Conservation (phyloP, 257 asterid species). For the Striga asiatica region DNA sequence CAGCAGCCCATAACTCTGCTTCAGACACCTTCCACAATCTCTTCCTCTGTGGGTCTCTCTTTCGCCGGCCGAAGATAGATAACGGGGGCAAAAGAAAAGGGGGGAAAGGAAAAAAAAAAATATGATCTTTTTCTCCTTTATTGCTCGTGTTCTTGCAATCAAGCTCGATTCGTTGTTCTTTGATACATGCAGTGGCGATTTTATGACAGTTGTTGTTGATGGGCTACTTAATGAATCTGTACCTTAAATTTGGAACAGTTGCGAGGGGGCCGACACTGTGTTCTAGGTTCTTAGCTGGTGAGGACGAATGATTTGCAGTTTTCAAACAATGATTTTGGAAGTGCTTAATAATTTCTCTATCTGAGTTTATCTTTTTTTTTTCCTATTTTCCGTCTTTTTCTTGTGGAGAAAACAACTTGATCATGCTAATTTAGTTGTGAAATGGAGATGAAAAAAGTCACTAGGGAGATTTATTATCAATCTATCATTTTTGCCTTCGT, state of each 20-base stretch:
- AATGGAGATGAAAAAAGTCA: neutral
- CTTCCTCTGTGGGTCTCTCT: no score
- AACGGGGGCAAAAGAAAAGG: no score
- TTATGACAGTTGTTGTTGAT: conserved; percentile 5
- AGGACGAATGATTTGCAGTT: conserved; percentile 10
- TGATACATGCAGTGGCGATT: conserved; percentile 9
- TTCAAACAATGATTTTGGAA: conserved; percentile 5
- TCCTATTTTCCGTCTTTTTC: no score
- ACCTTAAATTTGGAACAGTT: conserved; percentile 15
- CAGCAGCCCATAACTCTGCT: conserved; percentile 44
- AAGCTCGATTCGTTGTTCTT: conserved; percentile 8
- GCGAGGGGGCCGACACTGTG: conserved; percentile 16
- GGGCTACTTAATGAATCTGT: neutral
- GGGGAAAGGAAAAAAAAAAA: neutral
- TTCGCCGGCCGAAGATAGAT: no score
- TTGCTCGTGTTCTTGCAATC: neutral
- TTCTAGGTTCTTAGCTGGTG: neutral
- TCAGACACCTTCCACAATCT: neutral
- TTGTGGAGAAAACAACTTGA: no score
- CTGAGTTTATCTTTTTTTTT: no score
- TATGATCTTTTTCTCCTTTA: conserved; percentile 9
- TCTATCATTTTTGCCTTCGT: neutral
- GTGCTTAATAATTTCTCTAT: conserved; percentile 11
- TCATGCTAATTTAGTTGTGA: neutral
- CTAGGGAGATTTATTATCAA: neutral